Evolutionary conservation across 257 asterid species (phyloP).

Genomic region (Gardenia jasminoides): DNA sequence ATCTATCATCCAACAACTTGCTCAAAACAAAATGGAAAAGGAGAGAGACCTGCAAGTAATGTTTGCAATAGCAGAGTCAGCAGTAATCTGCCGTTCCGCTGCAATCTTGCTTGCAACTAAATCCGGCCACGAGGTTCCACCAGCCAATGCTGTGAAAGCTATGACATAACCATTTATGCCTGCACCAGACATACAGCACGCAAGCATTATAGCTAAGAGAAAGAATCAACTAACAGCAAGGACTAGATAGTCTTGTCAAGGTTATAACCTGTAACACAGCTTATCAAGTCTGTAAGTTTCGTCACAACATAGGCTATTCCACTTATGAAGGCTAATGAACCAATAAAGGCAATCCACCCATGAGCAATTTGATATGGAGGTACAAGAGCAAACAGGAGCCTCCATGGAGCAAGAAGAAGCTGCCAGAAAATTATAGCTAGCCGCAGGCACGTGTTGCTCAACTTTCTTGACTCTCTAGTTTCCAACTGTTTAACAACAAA

Average conservation of each 20-base stretch:
- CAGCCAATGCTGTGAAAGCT: slow-evolving; percentile 89
- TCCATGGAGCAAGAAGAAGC: slow-evolving; percentile 75
- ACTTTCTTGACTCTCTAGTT: slow-evolving; percentile 50
- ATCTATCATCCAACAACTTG: neutral
- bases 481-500: slow-evolving; percentile 49
- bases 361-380: slow-evolving; percentile 92
- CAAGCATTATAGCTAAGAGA: neutral
- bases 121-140: slow-evolving; percentile 98
- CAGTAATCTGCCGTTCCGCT: slow-evolving; percentile 88
- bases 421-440: slow-evolving; percentile 55
- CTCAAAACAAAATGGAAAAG: neutral
- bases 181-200: slow-evolving; percentile 26
- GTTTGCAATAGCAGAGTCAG: slow-evolving; percentile 95
- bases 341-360: slow-evolving; percentile 87
- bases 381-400: slow-evolving; percentile 75
- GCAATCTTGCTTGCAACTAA: slow-evolving; percentile 97
- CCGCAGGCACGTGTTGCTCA: slow-evolving; percentile 34
- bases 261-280: slow-evolving; percentile 75
- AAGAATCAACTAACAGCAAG: neutral
- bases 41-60: slow-evolving; percentile 77
- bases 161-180: slow-evolving; percentile 69
- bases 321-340: slow-evolving; percentile 69
- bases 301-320: slow-evolving; percentile 87
- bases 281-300: slow-evolving; percentile 70
- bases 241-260: neutral